Base-by-base conservation (phyloP, 495 filamentous ascomycete species). In the Pyronema omphalodes region DNA sequence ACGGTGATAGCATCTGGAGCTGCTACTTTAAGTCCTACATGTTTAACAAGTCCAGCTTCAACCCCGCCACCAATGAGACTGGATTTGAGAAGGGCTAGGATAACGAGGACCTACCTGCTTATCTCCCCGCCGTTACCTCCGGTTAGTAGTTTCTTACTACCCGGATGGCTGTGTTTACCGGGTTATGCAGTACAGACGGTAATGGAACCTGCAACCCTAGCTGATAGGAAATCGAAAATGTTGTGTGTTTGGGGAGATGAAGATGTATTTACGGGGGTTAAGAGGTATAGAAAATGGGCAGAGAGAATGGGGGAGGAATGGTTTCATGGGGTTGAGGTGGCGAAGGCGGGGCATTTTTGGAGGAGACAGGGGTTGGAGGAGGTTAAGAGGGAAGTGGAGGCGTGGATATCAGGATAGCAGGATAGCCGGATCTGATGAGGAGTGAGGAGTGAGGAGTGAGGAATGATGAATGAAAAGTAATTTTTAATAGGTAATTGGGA, bases 311-410 rank as follows among this genome's bases (percentile, higher is more conserved):
- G 64, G 5, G 58, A 56, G 7, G 60, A 59, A 23, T 69, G 67
- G 36, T 66, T 57, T 47, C 82, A 81, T 53, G 64, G 66, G 6
- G 71, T 72, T 33, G 78, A 84, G 60, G 73, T 93, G 44, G 65
- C 68, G 15, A 76, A 76, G 5, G 88, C 82, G 7, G 85, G 83
- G 3, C 88, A 94, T 68, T 93, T 94, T 60, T 94, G 87, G 86
- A 64, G 70, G 18, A 83, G 89, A 59, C 61, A 73, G 5, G 79
- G 77, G 4, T 69, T 75, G 60, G 57, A 61, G 39, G 68, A 73
- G 56, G 69, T 88, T 58, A 73, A 62, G 68, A 62, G 43, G 18
- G 53, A 44, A 36, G 39, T 61, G 37, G 45, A 47, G 36, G 15
- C 15, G 46, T 65, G 62, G 62, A 23, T 43, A 29, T 29, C 1